Base-by-base conservation (phyloP, 1,139 yeast species). In the Groenewaldozyma sp. region DNA sequence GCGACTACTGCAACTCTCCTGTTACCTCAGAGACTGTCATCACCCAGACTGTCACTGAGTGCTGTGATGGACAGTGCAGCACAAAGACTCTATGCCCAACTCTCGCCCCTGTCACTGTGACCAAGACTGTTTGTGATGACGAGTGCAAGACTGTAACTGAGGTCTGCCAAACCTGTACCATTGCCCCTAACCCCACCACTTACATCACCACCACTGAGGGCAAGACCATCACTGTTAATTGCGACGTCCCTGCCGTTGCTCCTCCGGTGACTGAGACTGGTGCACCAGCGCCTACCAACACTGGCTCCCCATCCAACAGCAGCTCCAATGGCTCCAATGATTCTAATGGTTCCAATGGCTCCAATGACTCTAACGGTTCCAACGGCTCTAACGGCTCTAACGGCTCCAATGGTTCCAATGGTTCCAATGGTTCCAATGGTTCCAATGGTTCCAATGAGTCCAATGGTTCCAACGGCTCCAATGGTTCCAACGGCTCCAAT, bases 11-110 rank as follows among this genome's bases (percentile, higher is more conserved):
- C 26, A 11, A 7, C 11, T 7, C 7, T 11, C 18, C 43, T 20
- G 41, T 35, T 16, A 35, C 46, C 13, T 33, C 35, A 22, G 38
- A 18, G n/a, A 45, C 49, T 19, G 48, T 57, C 4, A 45, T 50
- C 14, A 49, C 52, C 24, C 51, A 50, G 44, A 49, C 51, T 26
- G 45, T 52, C 34, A 49, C 56, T 24, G 48, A 43, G 32, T 58
- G 59, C 44, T 47, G 52, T 35, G 37, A 46, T 20, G 47, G 51
- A 24, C 47, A 44, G 27, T 55, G 58, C 42, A 39, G 45, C 24
- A 42, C 54, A 7, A 36, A 42, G 13, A 51, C 54, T 19, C 41
- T 43, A 13, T 42, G 52, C 24, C 46, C 55, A 13, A 49, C 53
- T 24, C 14, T 36, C n/a, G 31, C 20, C 20, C 26, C 38, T n/a